phyloP scores from a whole-genome alignment of 805 yeast species.

The Kluyveromyces dobzhanskii region DNA sequence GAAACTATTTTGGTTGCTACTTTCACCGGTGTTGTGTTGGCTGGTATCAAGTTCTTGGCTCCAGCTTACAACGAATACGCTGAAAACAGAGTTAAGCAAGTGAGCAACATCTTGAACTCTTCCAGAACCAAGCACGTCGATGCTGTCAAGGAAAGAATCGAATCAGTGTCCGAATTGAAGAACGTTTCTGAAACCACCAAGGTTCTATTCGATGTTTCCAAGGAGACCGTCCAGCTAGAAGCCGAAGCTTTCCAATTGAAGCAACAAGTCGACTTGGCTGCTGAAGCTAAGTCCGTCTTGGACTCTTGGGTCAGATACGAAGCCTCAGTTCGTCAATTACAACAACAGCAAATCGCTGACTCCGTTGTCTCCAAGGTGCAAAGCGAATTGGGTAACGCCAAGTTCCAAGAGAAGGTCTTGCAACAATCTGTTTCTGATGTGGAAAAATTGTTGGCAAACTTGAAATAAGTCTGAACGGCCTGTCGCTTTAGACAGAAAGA shows the following conservation, averaged over 20 bases:
- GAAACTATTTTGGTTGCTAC: slow-evolving; percentile 81
- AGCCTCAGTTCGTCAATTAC: slow-evolving; percentile 89
- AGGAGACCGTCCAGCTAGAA: slow-evolving; percentile 94
- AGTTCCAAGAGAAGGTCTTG: slow-evolving; percentile 89
- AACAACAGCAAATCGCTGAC: slow-evolving; percentile 86
- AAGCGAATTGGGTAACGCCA: slow-evolving; percentile 73
- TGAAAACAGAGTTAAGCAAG: slow-evolving; percentile 71
- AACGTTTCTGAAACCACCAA: slow-evolving; percentile 89
- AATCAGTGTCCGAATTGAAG: slow-evolving; percentile 77
- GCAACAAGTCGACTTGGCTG: slow-evolving; percentile 80
- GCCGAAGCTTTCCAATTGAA: slow-evolving; percentile 88
- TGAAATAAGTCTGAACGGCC: slow-evolving; percentile 15
- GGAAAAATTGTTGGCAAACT: slow-evolving; percentile 66
- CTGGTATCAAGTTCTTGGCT: slow-evolving; percentile 80
- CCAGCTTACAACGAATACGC: slow-evolving; percentile 96
- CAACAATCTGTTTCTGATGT: slow-evolving; percentile 87
- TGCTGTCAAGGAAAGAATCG: slow-evolving; percentile 90
- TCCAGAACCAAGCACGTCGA: slow-evolving; percentile 86
- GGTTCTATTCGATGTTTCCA: slow-evolving; percentile 85
- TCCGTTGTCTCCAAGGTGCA: slow-evolving; percentile 83
- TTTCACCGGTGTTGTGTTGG: slow-evolving; percentile 66
- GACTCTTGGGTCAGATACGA: slow-evolving; percentile 99
- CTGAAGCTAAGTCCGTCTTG: slow-evolving; percentile 88
- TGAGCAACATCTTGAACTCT: slow-evolving; percentile 71
- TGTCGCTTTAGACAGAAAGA: not conserved